These are phyloP conservation scores for Globisporangium sylvaticum DNA, from an alignment of 352 stramenopile species.

Conservation along the genomic window DNA sequence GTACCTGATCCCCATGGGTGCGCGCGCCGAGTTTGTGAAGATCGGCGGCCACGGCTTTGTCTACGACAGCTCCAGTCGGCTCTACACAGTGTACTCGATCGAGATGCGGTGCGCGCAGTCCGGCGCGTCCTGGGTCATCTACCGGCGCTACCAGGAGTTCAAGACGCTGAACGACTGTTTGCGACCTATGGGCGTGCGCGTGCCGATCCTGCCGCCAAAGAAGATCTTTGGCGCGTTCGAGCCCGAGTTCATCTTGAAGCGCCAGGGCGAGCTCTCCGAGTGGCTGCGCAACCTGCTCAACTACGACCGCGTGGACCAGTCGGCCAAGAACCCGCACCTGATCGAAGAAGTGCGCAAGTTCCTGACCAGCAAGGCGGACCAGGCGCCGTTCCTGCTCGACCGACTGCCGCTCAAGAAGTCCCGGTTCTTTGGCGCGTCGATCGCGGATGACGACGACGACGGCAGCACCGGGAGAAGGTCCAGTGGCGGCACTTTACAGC, in stretches of 20 bases:
- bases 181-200: slow-evolving; percentile 55
- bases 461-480: slow-evolving; percentile 9
- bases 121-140: slow-evolving; percentile 75
- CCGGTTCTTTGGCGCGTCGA: slow-evolving; percentile 60
- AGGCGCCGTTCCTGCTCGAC: slow-evolving; percentile 73
- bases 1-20: slow-evolving; percentile 70
- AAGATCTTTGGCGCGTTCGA: slow-evolving; percentile 85
- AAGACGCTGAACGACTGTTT: slow-evolving; percentile 71
- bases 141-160: slow-evolving; percentile 83
- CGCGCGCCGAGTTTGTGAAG: slow-evolving; percentile 69
- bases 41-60: slow-evolving; percentile 75
- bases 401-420: slow-evolving; percentile 56
- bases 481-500: slow-evolving; percentile 21
- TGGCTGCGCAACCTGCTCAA: slow-evolving; percentile 66
- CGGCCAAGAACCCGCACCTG: slow-evolving; percentile 70
- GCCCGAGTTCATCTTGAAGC: slow-evolving; percentile 71
- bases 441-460: slow-evolving; percentile 56
- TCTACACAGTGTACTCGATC: slow-evolving; percentile 80
- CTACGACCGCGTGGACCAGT: slow-evolving; percentile 72
- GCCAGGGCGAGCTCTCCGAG: slow-evolving; percentile 59
- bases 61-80: slow-evolving; percentile 61
- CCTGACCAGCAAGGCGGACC: slow-evolving; percentile 76
- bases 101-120: slow-evolving; percentile 78
- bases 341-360: slow-evolving; percentile 79
- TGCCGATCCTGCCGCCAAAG: slow-evolving; percentile 75